A percentile compares a stretch with the other conserved stretches of the same genome.
Conservation (phyloP, 768 basidiomycete species). For the Lactifluus subvellereus region DNA sequence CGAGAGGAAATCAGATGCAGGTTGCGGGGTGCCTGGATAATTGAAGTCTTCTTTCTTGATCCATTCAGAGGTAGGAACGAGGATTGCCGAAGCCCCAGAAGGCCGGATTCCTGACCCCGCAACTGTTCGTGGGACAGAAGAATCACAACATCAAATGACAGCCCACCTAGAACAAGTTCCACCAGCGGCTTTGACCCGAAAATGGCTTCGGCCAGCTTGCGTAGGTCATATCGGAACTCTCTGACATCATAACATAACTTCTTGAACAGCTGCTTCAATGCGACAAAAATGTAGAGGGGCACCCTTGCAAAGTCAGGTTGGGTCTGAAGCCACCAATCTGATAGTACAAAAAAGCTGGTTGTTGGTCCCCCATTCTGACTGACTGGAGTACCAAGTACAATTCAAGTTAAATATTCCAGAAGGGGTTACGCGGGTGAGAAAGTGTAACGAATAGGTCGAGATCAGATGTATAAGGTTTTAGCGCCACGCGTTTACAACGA, state of each 20-base stretch:
- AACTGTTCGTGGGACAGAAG: background rate
- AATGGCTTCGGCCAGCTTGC: constrained; percentile 13
- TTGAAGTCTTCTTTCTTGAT: background rate
- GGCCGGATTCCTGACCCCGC: constrained; percentile 13
- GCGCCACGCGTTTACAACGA: constrained; percentile 6
- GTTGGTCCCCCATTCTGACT: constrained; percentile 11
- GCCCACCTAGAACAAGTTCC: constrained; percentile 21
- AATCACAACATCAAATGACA: background rate
- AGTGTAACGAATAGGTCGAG: background rate
- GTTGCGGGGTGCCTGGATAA: background rate
- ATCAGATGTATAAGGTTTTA: background rate
- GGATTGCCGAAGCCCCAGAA: constrained; percentile 22
- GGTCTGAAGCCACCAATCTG: constrained; percentile 24
- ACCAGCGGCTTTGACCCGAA: background rate
- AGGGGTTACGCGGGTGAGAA: constrained; percentile 5
- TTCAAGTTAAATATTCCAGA: background rate
- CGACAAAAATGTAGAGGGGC: background rate
- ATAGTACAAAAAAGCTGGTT: constrained; percentile 13
- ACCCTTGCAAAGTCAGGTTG: constrained; percentile 18
- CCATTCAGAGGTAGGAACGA: constrained; percentile 14
- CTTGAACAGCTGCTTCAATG: background rate
- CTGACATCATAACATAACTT: constrained; percentile 1
- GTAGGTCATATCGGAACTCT: constrained; percentile 6
- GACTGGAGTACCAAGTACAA: background rate
- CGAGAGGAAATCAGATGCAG: constrained; percentile 18